Conservation (phyloP, 2,329 filamentous ascomycete genomes). For the Clonostachys rhizophaga region DNA sequence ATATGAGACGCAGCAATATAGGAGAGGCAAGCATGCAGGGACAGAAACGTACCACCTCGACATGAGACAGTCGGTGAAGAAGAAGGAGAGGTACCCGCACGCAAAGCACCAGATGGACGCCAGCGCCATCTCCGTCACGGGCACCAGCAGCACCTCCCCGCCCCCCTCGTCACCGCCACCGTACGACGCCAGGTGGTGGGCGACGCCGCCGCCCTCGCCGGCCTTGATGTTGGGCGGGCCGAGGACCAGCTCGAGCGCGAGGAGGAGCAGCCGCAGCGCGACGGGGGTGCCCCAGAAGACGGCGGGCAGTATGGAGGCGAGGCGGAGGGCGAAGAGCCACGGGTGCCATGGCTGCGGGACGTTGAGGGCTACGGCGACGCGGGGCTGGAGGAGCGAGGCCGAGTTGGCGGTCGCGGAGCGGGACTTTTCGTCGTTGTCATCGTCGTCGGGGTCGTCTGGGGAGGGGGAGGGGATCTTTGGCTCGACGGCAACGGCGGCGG, state of each 20-base stretch:
- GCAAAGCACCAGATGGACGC: conserved; percentile 75
- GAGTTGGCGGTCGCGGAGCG: background rate
- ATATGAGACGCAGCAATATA: background rate
- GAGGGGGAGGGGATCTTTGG: background rate
- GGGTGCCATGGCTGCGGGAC: conserved; percentile 70
- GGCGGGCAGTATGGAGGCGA: conserved; percentile 65
- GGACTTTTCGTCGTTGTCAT: no score
- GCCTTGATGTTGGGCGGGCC: background rate
- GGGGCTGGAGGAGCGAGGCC: conserved; percentile 59
- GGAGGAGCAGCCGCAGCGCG: conserved; percentile 62
- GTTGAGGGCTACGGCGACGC: conserved; percentile 73
- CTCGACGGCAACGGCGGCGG: background rate
- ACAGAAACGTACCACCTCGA: conserved; percentile 60
- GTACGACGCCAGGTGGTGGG: background rate
- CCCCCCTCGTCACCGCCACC: conserved; percentile 5
- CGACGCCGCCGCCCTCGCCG: background rate
- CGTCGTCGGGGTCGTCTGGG: background rate
- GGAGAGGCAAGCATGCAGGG: background rate
- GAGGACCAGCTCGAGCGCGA: conserved; percentile 37
- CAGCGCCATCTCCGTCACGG: conserved; percentile 62
- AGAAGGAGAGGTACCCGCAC: conserved; percentile 74
- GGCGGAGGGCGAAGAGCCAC: conserved; percentile 67
- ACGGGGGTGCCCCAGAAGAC: conserved; percentile 69
- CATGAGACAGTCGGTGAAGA: conserved; percentile 83
- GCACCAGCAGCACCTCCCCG: conserved; percentile 19